Base-by-base conservation (phyloP, 345 rosid species). In the Hibiscus syriacus region DNA sequence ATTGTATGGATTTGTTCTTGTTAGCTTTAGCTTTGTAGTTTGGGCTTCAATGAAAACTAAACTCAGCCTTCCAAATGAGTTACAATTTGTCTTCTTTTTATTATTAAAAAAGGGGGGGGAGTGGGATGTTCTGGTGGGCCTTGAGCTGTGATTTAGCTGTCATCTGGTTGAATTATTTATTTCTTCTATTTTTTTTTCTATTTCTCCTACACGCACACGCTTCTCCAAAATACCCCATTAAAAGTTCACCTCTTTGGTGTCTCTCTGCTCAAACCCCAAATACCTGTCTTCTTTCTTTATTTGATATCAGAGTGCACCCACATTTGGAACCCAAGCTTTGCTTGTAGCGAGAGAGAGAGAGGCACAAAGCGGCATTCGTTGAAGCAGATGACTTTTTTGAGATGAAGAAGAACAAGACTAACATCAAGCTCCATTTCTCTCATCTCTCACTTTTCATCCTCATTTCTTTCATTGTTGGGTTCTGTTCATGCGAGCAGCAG, bases 111-210 rank as follows among this genome's bases (percentile, higher is more conserved):
- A 22, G 1, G 27, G 4, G 49, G 49, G 17, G 12, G 13, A 55
- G 78, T 52, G 81, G 77, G 76, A 75, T 84, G 77, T 66, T 76
- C 71, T 73, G 84, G 82, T 79, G 82, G 87, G 81, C 49, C 74
- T 85, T 85, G 93, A 87, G 98, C 94, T 89, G 96, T 92, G 90
- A 71, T 86, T 73, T 86, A 87, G 98, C 87, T 89, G 94, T 86
- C 90, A 67, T 59, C 72, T 56, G 56, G 68, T 77, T 71, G 48
- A 61, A n/a, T n/a, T n/a, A n/a, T n/a, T 72, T 72, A 13, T 9
- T 30, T 16, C 0, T 57, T 30, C 34, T 30, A 30, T 30, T 30
- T 2, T 5, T 23, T 10, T 3, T 23, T 22, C 55, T 30, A 64
- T 56, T 10, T 43, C 58, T 50, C 73, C 46, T 73, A 11, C 69